Base-by-base conservation (phyloP, 371 early-diverging fungal genomes). In the Lichtheimia corymbifera region DNA sequence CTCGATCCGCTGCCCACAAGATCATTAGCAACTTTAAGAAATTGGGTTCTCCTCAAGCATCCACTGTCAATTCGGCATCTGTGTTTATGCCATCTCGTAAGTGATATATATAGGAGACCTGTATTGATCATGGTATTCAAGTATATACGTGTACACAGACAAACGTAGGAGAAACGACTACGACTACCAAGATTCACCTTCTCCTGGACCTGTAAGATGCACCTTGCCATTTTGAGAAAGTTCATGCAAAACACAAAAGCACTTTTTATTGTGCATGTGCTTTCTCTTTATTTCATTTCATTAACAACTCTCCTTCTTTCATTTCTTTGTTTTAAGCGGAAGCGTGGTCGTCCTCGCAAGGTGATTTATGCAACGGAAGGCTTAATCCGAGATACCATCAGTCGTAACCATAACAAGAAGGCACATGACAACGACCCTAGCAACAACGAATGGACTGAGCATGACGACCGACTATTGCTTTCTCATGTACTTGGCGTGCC, bases 291-390 rank as follows among this genome's bases (percentile, higher is more conserved):
- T 45, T 17, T 40, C 47, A 27, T 17, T 22, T 44, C 47, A 30
- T 59, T 43, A 12, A 28, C 14, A 35, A 20, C 25, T 13, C 15
- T 25, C 17, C 17, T 49, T 11, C 9, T 35, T 35, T 9, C 22
- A 22, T 35, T 35, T 35, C 25, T 5, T 17, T 12, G 20, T 18
- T 9, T 25, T 43, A 40, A 40, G 43, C 65, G 69, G 28, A 72
- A 72, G 50, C 62, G 72, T 61, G 72, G 72, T 1, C 66, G 72
- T 51, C 72, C 72, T 40, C 72, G 66, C n/a, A 72, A 65, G 28
- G n/a, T 30, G 17, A 22, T 22, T 15, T 49, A 28, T n/a, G 24
- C 25, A 50, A 27, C 59, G 4, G 51, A 59, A 22, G 50, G 28
- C 47, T 15, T 50, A 9, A 35, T 40, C n/a, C 59, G 49, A 12